Percentiles rank a stretch among this genome's conserved stretches.
Conservation (phyloP, 208 protist genomes). For the Trypanosoma melophagium region DNA sequence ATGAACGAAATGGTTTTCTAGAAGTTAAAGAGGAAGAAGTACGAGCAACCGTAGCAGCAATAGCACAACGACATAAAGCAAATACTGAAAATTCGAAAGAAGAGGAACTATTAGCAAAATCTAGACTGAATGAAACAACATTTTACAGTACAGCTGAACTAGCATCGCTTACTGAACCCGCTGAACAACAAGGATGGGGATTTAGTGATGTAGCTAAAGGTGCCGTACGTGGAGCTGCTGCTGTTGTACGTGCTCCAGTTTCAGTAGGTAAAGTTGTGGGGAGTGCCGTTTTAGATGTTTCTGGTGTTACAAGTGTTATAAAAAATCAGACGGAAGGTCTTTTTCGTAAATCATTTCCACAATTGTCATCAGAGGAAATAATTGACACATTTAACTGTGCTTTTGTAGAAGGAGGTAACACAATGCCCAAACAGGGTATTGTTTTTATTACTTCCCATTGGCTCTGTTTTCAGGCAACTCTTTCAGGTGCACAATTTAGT, state of each 20-base stretch:
- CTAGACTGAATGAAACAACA: conserved; percentile 6
- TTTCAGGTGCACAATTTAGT: conserved; percentile 43
- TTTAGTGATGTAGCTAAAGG: conserved; percentile 58
- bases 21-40: conserved; percentile 54
- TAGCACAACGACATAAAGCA: background rate
- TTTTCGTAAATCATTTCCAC: conserved; percentile 64
- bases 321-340: conserved; percentile 56
- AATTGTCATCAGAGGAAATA: conserved; percentile 54
- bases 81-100: background rate
- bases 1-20: conserved; percentile 46
- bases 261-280: conserved; percentile 57
- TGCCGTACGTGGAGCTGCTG: conserved; percentile 63
- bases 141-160: conserved; percentile 77
- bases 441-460: conserved; percentile 68
- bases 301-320: conserved; percentile 62
- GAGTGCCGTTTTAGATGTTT: conserved; percentile 66
- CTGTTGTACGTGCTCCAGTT: conserved; percentile 71
- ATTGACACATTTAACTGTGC: conserved; percentile 62
- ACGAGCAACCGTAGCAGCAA: conserved; percentile 3
- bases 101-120: conserved; percentile 19
- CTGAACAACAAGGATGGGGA: conserved; percentile 16
- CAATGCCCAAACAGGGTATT: conserved; percentile 49
- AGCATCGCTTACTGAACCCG: conserved; percentile 56
- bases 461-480: conserved; percentile 63
- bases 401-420: conserved; percentile 35